A percentile compares a stretch with the other conserved stretches of the same genome.
These are phyloP conservation scores for Millerago galiae DNA, from an alignment of 805 yeast genomes.

Conservation along the genomic window DNA sequence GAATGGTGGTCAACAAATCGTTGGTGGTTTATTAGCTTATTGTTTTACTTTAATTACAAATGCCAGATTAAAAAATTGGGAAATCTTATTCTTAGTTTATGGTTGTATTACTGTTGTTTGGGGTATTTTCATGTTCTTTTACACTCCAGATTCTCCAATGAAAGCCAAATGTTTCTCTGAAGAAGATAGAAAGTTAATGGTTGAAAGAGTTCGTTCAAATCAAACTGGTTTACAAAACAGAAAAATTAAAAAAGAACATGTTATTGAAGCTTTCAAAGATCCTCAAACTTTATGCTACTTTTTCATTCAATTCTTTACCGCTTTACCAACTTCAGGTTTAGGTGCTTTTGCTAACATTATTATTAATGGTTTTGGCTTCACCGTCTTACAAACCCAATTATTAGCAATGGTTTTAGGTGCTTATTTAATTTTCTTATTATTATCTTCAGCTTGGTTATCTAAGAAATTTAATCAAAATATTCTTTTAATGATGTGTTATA, in stretches of 20 bases:
- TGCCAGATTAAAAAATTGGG: conserved; percentile 41
- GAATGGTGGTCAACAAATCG: conserved; percentile 40
- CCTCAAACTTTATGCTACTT: conserved; percentile 41
- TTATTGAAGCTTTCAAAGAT: conserved; percentile 36
- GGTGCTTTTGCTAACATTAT: conserved; percentile 48
- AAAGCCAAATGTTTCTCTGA: conserved; percentile 32
- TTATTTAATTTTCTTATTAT: conserved; percentile 19
- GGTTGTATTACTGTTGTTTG: conserved; percentile 43
- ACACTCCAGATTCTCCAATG: conserved; percentile 42
- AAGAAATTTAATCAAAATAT: conserved; percentile 21
- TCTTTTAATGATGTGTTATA: conserved; percentile 23
- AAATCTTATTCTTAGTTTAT: conserved; percentile 44
- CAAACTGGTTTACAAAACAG: conserved; percentile 48
- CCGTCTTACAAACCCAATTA: conserved; percentile 6
- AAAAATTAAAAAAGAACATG: conserved; percentile 38
- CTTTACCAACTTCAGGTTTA: conserved; percentile 44
- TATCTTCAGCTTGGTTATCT: conserved; percentile 30
- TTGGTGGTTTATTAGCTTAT: conserved; percentile 37
- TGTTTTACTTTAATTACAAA: conserved; percentile 28
- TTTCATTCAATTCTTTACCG: conserved; percentile 41
- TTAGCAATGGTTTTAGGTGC: conserved; percentile 44
- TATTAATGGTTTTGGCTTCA: conserved; percentile 45
- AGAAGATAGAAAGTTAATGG: conserved; percentile 37
- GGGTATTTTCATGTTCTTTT: conserved; percentile 34
- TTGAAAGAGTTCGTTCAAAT: conserved; percentile 40